Evolutionary conservation across 2,329 filamentous ascomycete genomes (phyloP).

Genomic region (Aaosphaeria arxii): DNA sequence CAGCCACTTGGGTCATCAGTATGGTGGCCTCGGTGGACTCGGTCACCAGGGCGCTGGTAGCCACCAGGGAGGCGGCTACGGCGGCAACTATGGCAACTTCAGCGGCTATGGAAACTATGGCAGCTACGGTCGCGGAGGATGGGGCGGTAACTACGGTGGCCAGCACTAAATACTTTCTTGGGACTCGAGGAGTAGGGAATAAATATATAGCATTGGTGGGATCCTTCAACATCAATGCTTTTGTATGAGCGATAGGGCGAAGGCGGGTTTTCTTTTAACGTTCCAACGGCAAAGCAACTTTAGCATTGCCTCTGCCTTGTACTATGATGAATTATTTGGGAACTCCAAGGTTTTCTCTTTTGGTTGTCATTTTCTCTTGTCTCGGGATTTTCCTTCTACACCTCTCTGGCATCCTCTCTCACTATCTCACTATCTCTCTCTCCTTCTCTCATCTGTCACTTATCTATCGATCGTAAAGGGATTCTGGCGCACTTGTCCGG

Average conservation of each 20-base stretch:
- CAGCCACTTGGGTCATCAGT: constrained; percentile 50
- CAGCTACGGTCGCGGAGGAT: constrained; percentile 40
- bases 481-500: no score
- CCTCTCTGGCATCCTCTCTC: constrained; percentile 3
- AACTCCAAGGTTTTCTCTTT: background rate
- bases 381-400: background rate
- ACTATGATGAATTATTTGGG: constrained; percentile 8
- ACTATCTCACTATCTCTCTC: background rate
- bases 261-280: no score
- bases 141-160: constrained; percentile 48
- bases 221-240: no score
- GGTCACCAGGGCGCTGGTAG: constrained; percentile 47
- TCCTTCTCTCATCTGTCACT: background rate
- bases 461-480: no score
- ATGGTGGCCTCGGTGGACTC: constrained; percentile 52
- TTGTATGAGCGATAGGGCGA: no score
- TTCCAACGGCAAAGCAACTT: background rate
- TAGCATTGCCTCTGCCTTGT: constrained; percentile 1
- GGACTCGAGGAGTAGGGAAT: no score
- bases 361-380: background rate
- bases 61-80: constrained; percentile 46
- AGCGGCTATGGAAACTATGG: constrained; percentile 40
- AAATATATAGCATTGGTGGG: background rate
- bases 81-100: constrained; percentile 41
- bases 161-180: constrained; percentile 25